A percentile compares a stretch with the other conserved stretches of the same genome.
phyloP scores from a whole-genome alignment of 139 green algal genomes.

The Ettlia oleoabundans region DNA sequence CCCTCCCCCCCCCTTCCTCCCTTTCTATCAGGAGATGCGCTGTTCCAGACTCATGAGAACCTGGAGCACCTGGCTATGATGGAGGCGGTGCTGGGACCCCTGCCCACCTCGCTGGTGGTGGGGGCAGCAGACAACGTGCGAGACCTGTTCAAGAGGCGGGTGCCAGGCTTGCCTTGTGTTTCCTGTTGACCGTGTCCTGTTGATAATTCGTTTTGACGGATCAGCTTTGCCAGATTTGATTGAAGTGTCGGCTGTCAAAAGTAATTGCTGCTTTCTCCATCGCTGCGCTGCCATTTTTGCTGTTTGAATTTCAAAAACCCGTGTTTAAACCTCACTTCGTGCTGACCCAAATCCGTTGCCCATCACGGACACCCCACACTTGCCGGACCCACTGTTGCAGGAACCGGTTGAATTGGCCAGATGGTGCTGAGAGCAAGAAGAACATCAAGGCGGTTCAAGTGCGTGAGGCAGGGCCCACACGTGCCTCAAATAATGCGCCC shows the following conservation, averaged over 20 bases:
- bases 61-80: slow-evolving; percentile 99
- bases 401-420: slow-evolving; percentile 78
- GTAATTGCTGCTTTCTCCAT: background rate
- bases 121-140: background rate
- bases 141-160: slow-evolving; percentile 2
- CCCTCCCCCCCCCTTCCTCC: background rate
- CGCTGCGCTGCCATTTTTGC: background rate
- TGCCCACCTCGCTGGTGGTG: slow-evolving; percentile 62
- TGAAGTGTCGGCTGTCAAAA: no score
- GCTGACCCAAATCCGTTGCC: no score
- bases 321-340: no score
- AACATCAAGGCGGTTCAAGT: slow-evolving; percentile 77
- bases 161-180: background rate
- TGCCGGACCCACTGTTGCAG: slow-evolving; percentile 6
- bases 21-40: slow-evolving; percentile 67
- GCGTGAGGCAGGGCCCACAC: slow-evolving; percentile 12
- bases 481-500: no score
- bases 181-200: no score
- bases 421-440: slow-evolving; percentile 70
- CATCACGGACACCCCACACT: no score
- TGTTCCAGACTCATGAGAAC: slow-evolving; percentile 99
- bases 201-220: no score
- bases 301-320: no score
- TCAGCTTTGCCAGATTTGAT: no score
- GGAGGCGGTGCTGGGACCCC: slow-evolving; percentile 84